Base-by-base conservation (phyloP, 257 asterid genomes). In the Nicotiana paniculata region DNA sequence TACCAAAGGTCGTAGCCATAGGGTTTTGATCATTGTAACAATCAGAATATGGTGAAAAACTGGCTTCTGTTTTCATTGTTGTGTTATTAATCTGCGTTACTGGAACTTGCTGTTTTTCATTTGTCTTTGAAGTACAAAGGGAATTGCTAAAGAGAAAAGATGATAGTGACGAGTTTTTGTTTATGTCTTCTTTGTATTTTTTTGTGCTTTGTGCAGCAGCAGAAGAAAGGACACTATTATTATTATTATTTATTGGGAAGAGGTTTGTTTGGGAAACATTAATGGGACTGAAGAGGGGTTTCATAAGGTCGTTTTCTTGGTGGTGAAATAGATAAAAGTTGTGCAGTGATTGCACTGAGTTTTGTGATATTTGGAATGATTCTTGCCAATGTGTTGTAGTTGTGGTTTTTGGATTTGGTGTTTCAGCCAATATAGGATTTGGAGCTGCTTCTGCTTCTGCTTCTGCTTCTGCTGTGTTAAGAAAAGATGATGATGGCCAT, bases 371-470 rank as follows among this genome's bases (percentile, higher is more conserved):
- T 67, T 69, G 77, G 26, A 21, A 77, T 55, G 30, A 18, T 37
- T 18, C 3, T 58, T 76, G 89, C 84, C 82, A 69, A 62, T 83
- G 9, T 81, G 87, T 77, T 64, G 86, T 68, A 76, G 83, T 54
- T 86, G 90, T 66, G 82, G 90, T 75, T 80, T 67, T 30, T 84
- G 88, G 57, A 85, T 35, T 63, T 9, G 79, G 70, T 65, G 84
- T 86, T 26, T 91, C 48, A 43, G 10, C 48, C 48, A 43, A 43
- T 43, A 43, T 43, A 1, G 48, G 48, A 43, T 43, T 43, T 43
- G 10, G 11, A 43, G 48, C 48, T 43, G 11, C 9, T 39, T 39
- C 46, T 39, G 46, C 46, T 39, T 2, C 48, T 43, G 11, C 9
- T 39, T 39, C 46, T 39, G 33, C 33, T 7, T 33, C 30, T 17